Evolutionary conservation across 2,329 filamentous ascomycete species (phyloP).

Genomic region (Xenosphaeropsis pyriputrescens): DNA sequence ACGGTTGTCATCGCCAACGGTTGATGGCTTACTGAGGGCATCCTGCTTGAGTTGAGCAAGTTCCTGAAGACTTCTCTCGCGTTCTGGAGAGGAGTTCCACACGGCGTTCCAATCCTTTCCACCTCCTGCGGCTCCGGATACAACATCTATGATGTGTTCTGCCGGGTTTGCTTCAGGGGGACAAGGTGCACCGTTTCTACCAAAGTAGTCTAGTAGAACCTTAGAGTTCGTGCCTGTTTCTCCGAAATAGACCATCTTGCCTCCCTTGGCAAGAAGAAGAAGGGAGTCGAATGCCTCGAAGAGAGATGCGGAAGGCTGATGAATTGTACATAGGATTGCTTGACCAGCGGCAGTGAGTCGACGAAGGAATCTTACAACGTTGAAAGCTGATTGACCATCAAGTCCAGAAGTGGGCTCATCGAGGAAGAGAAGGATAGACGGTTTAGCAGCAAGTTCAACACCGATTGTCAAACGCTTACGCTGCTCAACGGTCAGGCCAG

Average conservation of each 20-base stretch:
- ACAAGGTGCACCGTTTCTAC: conserved; percentile 27
- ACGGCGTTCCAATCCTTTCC: conserved; percentile 52
- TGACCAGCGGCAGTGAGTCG: conserved; percentile 42
- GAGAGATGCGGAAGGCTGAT: conserved; percentile 36
- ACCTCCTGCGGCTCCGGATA: conserved; percentile 32
- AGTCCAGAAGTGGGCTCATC: conserved; percentile 48
- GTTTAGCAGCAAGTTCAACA: conserved; percentile 41
- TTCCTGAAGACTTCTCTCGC: conserved; percentile 34
- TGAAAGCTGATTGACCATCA: conserved; percentile 48
- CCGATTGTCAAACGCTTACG: conserved; percentile 47
- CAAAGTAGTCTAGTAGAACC: conserved; percentile 47
- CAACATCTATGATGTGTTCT: conserved; percentile 28
- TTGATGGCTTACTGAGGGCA: conserved; percentile 19
- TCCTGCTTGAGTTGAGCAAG: conserved; percentile 41
- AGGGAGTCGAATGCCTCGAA: conserved; percentile 44
- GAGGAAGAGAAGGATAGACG: conserved; percentile 43
- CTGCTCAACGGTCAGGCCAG: conserved; percentile 46
- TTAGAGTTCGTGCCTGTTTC: conserved; percentile 45
- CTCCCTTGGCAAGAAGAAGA: conserved; percentile 48
- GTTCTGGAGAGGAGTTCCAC: conserved; percentile 47
- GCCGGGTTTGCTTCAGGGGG: conserved; percentile 25
- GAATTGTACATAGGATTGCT: conserved; percentile 38
- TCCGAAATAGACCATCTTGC: conserved; percentile 56
- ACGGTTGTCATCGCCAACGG: conserved; percentile 23
- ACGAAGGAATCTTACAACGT: conserved; percentile 45